phyloP scores from a whole-genome alignment of 192 early-diverging fungal genomes.

The Backusella mclennaniae region DNA sequence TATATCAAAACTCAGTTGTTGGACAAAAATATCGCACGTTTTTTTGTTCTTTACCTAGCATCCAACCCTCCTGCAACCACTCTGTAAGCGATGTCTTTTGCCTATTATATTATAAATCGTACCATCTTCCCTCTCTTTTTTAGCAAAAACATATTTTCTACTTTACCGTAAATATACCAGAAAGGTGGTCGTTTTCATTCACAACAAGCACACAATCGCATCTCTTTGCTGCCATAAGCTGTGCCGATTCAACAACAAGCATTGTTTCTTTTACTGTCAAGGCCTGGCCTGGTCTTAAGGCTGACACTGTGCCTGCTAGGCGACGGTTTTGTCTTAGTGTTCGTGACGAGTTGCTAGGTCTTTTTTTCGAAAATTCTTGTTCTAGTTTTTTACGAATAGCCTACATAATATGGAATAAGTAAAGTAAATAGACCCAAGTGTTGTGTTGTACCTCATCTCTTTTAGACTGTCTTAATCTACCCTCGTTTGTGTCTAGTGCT shows the following conservation, averaged over 20 bases:
- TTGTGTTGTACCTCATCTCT: conserved; percentile 1
- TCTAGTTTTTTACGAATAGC: conserved; percentile 73
- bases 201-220: conserved; percentile 94
- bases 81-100: conserved; percentile 95
- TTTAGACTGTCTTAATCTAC: conserved; percentile 7
- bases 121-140: neutral
- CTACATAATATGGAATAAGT: conserved; percentile 22
- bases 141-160: neutral
- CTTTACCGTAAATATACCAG: conserved; percentile 85
- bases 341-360: conserved; percentile 25
- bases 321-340: conserved; percentile 24
- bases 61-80: conserved; percentile 75
- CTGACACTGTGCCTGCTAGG: conserved; percentile 85
- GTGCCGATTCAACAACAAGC: conserved; percentile 79
- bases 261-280: conserved; percentile 81
- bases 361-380: conserved; percentile 65
- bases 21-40: neutral
- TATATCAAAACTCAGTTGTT: neutral
- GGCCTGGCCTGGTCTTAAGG: conserved; percentile 81
- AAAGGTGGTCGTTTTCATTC: conserved; percentile 88
- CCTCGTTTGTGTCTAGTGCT: neutral
- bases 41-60: conserved; percentile 25
- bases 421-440: neutral
- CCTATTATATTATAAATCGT: conserved; percentile 32
- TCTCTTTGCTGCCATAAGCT: conserved; percentile 97